phyloP scores from a whole-genome alignment of 331 rosid genomes.

The Acacia pycnantha region DNA sequence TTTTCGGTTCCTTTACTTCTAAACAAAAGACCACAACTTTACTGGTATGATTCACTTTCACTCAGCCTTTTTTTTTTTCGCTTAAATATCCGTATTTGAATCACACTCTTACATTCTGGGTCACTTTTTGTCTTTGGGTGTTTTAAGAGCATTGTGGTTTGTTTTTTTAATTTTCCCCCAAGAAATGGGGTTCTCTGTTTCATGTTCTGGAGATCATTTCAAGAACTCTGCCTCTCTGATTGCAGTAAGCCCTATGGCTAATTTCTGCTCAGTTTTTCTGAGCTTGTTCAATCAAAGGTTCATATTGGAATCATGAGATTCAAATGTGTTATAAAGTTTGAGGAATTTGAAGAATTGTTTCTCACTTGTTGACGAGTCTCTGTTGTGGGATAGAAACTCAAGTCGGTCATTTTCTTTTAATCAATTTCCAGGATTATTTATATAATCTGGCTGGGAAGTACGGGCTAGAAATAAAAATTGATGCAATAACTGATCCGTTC shows the following conservation, averaged over 20 bases:
- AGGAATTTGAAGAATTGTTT: not conserved
- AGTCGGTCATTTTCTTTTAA: not conserved
- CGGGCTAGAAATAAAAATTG: not conserved
- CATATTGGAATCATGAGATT: slow-evolving; percentile 15
- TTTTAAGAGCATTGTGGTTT: slow-evolving; percentile 4
- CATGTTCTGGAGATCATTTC: slow-evolving; percentile 29
- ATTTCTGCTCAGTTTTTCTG: slow-evolving; percentile 27
- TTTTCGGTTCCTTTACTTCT: slow-evolving; percentile 83
- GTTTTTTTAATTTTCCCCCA: not conserved
- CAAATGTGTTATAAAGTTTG: not conserved
- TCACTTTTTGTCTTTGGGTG: not conserved
- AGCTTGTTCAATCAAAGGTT: slow-evolving; percentile 27
- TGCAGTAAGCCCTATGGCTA: slow-evolving; percentile 25
- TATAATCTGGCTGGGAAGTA: not conserved
- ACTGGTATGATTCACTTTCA: slow-evolving; percentile 45
- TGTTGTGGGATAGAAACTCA: slow-evolving; percentile 21
- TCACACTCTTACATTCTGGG: slow-evolving; percentile 7
- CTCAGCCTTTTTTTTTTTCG: not conserved
- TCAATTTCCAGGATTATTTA: not conserved
- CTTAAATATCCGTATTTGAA: slow-evolving; percentile 24
- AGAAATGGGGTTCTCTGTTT: slow-evolving; percentile 32
- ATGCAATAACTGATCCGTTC: not conserved
- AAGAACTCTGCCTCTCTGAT: slow-evolving; percentile 16
- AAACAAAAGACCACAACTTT: slow-evolving; percentile 43
- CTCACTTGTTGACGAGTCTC: not conserved